Evolutionary conservation across 768 basidiomycete genomes (phyloP), one percentile per base, ranked within the genome.

Genomic region (Galerina marginata): DNA sequence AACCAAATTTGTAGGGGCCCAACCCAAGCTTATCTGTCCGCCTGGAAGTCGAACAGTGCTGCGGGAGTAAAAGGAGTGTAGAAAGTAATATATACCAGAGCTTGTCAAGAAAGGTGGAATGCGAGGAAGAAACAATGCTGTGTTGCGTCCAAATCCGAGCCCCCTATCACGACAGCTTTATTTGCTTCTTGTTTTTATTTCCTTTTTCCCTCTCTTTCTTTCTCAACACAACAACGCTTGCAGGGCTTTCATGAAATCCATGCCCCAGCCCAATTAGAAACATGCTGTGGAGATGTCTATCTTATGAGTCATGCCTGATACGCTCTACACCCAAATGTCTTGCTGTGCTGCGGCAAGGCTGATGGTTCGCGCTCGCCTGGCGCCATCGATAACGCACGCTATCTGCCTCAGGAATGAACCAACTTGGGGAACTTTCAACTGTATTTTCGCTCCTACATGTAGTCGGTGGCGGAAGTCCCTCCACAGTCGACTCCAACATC

Each of bases 51-150:
- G 29, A 33, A 14, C 36, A 23, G 10, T 49, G 49, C n/a, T 37
- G 33, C 36, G 39, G 23, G 36, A 16, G 33, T 49, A 39, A 59
- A 59, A 53, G 37, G 58, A 59, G 58, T 53, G 58, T 52, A 46
- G 36, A 50, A 26, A 49, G 48, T 33, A 50, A 33, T 58, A n/a
- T n/a, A n/a, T n/a, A 51, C 39, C 48, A 23, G 54, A 50, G 52
- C 38, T 51, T 37, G 36, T 46, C 23, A 16, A 51, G 39, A 25
- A 47, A 25, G 48, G 25, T 53, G 39, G 51, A 53, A 26, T 54
- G 45, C 43, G 44, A 52, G 44, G 58, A 43, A 59, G 44, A 48
- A 43, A 26, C n/a, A 54, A 42, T 40, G 44, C 33, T 52, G 50
- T 25, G 33, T 50, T 44, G 42, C 20, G n/a, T n/a, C 49, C 14